These are phyloP conservation scores for Neurospora terricola DNA, from an alignment of 495 filamentous ascomycete species.

Conservation along the genomic window DNA sequence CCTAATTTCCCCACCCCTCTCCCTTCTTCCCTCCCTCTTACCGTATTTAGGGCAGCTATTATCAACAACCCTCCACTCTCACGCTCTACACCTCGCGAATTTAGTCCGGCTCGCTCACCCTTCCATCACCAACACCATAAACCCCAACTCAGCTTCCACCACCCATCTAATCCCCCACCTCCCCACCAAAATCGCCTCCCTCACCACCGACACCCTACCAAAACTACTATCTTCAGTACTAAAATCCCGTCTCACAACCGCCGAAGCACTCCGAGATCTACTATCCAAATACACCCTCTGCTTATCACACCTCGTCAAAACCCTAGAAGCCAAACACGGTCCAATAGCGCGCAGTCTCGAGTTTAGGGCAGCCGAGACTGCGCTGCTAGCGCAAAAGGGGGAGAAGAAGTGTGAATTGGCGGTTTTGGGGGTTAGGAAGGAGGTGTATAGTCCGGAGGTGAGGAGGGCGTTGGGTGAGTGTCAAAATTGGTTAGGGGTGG, in stretches of 20 bases:
- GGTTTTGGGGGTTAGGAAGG: constrained; percentile 9
- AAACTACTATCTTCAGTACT: constrained; percentile 16
- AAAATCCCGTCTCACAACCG: constrained; percentile 13
- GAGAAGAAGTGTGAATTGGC: constrained; percentile 23
- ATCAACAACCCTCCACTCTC: neutral
- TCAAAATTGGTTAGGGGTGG: constrained; percentile 10
- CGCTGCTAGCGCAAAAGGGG: constrained; percentile 43
- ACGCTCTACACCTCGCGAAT: neutral
- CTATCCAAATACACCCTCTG: constrained; percentile 19
- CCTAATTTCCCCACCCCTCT: neutral
- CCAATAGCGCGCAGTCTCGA: constrained; percentile 51
- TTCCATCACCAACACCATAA: neutral
- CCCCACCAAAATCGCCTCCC: constrained; percentile 4
- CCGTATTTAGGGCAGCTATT: neutral
- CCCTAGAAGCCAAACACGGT: constrained; percentile 51
- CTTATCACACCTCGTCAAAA: constrained; percentile 23
- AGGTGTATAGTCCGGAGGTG: constrained; percentile 3
- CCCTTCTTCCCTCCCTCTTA: neutral
- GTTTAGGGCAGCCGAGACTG: constrained; percentile 45
- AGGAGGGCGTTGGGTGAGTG: constrained; percentile 36
- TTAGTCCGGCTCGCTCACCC: too few relatives aligned
- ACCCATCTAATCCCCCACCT: neutral
- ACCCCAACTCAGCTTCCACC: neutral
- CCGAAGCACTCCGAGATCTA: constrained; percentile 18
- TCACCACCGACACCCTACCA: constrained; percentile 10